phyloP scores from a whole-genome alignment of 2,329 filamentous ascomycete genomes.

The Diaporthe ampelina region DNA sequence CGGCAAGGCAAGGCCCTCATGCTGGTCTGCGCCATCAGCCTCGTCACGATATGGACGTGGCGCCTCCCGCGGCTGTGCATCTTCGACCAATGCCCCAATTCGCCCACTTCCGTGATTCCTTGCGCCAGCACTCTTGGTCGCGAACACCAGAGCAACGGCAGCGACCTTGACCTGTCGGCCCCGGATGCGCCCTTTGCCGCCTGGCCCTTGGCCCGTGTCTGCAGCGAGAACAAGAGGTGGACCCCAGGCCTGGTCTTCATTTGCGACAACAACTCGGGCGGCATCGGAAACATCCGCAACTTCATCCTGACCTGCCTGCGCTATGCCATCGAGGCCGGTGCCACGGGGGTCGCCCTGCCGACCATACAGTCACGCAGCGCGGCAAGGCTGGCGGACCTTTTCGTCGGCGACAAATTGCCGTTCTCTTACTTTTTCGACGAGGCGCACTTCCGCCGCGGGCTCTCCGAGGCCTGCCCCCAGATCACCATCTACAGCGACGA shows the following conservation, averaged over 20 bases:
- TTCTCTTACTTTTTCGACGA: slow-evolving; percentile 64
- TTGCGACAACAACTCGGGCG: slow-evolving; percentile 66
- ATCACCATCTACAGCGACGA: slow-evolving; percentile 57
- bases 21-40: slow-evolving; percentile 43
- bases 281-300: slow-evolving; percentile 65
- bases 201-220: slow-evolving; percentile 60
- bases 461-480: slow-evolving; percentile 56
- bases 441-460: slow-evolving; percentile 56
- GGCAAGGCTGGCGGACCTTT: slow-evolving; percentile 57
- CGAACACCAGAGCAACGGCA: slow-evolving; percentile 13
- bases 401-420: slow-evolving; percentile 52
- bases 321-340: slow-evolving; percentile 63
- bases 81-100: slow-evolving; percentile 41
- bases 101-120: background rate
- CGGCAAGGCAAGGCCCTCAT: slow-evolving; percentile 44
- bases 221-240: slow-evolving; percentile 58
- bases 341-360: slow-evolving; percentile 60
- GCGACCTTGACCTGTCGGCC: slow-evolving; percentile 53
- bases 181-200: slow-evolving; percentile 59
- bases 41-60: slow-evolving; percentile 46
- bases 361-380: slow-evolving; percentile 60
- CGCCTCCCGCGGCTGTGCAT: slow-evolving; percentile 46
- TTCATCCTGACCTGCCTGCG: slow-evolving; percentile 65
- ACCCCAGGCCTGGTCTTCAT: slow-evolving; percentile 59
- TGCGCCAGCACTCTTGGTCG: background rate